These are phyloP conservation scores for Yarrowia porcina DNA, from an alignment of 805 yeast species.

Conservation along the genomic window DNA sequence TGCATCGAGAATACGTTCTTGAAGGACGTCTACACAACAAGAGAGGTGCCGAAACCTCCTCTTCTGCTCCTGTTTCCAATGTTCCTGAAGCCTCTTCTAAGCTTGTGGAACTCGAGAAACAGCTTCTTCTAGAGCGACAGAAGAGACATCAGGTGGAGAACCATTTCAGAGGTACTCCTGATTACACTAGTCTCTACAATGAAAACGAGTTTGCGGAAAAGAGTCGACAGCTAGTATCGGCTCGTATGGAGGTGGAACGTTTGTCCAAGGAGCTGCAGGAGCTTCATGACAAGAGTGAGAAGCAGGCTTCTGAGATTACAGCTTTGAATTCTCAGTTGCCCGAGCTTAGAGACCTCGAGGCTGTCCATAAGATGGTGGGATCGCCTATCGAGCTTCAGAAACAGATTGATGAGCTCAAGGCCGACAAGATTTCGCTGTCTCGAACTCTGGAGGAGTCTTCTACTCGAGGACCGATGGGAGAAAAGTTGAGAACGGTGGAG, in stretches of 20 bases:
- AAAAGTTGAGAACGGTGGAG: conserved; percentile 38
- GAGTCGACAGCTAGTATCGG: conserved; percentile 9
- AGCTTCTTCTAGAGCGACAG: conserved; percentile 38
- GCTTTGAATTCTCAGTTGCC: conserved; percentile 33
- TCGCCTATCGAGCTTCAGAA: conserved; percentile 35
- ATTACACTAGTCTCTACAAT: neutral
- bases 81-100: conserved; percentile 27
- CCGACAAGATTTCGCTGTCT: conserved; percentile 37
- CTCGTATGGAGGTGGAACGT: conserved; percentile 30
- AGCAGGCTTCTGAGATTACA: conserved; percentile 30
- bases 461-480: conserved; percentile 38
- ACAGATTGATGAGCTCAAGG: conserved; percentile 37
- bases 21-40: conserved; percentile 18
- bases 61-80: neutral
- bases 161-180: conserved; percentile 20
- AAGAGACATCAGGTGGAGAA: conserved; percentile 34
- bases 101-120: conserved; percentile 34
- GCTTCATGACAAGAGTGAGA: conserved; percentile 28
- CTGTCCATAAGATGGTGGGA: conserved; percentile 31
- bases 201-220: conserved; percentile 23
- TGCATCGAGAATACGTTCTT: conserved; percentile 39
- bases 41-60: neutral
- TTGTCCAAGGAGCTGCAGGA: conserved; percentile 36
- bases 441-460: conserved; percentile 36
- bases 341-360: conserved; percentile 32